Conservation (phyloP, 805 yeast species). For the Myxozyma vanderwaltii region DNA sequence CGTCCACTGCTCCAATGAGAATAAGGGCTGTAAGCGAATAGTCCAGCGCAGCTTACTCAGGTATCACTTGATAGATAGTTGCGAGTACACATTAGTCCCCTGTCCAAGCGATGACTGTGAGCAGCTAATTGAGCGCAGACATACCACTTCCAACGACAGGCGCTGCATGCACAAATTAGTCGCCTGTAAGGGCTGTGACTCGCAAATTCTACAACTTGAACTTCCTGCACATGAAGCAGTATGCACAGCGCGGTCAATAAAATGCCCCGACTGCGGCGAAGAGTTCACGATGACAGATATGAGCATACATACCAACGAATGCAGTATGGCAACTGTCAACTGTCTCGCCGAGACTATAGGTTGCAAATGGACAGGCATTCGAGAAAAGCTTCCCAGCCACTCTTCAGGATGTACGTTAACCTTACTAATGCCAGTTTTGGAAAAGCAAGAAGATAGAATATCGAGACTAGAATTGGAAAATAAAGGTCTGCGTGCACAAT, state of each 20-base stretch:
- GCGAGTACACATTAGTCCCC: constrained; percentile 45
- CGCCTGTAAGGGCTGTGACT: constrained; percentile 28
- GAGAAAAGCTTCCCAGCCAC: constrained; percentile 36
- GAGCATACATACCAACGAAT: constrained; percentile 27
- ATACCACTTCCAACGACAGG: not conserved
- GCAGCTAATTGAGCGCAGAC: constrained; percentile 33
- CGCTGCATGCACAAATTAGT: constrained; percentile 6
- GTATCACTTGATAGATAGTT: constrained; percentile 50
- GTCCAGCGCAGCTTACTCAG: constrained; percentile 63
- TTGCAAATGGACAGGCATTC: constrained; percentile 38
- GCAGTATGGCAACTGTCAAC: constrained; percentile 31
- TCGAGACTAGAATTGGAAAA: constrained; percentile 42
- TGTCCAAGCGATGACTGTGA: constrained; percentile 43
- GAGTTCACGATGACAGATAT: constrained; percentile 25
- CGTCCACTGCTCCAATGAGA: constrained; percentile 56
- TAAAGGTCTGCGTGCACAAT: constrained; percentile 37
- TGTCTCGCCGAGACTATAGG: constrained; percentile 40
- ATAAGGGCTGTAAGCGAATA: constrained; percentile 58
- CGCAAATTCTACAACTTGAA: constrained; percentile 11
- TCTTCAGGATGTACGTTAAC: constrained; percentile 37
- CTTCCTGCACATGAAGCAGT: constrained; percentile 17
- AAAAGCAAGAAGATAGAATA: constrained; percentile 38
- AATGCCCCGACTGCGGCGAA: constrained; percentile 30
- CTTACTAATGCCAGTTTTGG: constrained; percentile 37
- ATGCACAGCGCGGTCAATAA: constrained; percentile 25